These are phyloP conservation scores for Exidia glandulosa DNA, from an alignment of 768 basidiomycete genomes.

Conservation along the genomic window DNA sequence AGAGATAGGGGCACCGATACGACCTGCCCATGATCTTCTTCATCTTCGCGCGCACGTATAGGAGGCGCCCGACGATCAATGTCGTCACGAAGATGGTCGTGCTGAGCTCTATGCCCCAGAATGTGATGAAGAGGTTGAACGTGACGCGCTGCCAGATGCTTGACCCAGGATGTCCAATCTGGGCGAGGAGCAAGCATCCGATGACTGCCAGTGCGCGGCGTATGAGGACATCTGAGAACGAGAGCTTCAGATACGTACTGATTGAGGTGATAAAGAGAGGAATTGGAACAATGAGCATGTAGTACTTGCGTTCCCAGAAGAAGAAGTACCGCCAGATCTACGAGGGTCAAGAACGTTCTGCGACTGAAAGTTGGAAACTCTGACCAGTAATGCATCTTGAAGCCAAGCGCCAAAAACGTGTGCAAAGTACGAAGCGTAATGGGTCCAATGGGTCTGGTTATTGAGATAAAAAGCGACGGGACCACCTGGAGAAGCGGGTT, in stretches of 20 bases:
- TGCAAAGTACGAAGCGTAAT: too few species aligned
- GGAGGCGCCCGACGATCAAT: slow-evolving; percentile 21
- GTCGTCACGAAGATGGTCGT: slow-evolving; percentile 25
- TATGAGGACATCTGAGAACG: too few species aligned
- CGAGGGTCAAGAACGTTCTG: background rate
- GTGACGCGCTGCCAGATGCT: background rate
- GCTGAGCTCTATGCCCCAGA: slow-evolving; percentile 13
- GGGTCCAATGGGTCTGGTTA: too few species aligned
- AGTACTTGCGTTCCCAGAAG: background rate
- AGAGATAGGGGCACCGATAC: background rate
- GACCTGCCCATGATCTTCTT: background rate
- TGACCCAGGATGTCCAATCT: background rate
- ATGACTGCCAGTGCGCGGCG: background rate
- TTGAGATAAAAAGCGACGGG: too few species aligned
- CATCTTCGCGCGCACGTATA: slow-evolving; percentile 15
- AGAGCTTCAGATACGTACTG: background rate
- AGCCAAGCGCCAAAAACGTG: too few species aligned
- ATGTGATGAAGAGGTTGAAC: background rate
- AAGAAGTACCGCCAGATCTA: background rate
- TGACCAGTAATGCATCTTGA: too few species aligned
- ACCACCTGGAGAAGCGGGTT: too few species aligned
- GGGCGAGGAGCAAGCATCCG: background rate
- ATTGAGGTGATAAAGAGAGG: background rate
- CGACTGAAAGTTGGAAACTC: too few species aligned
- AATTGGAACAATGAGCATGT: background rate